phyloP scores from a whole-genome alignment of 2,329 filamentous ascomycete genomes.

The Botrytis porri region DNA sequence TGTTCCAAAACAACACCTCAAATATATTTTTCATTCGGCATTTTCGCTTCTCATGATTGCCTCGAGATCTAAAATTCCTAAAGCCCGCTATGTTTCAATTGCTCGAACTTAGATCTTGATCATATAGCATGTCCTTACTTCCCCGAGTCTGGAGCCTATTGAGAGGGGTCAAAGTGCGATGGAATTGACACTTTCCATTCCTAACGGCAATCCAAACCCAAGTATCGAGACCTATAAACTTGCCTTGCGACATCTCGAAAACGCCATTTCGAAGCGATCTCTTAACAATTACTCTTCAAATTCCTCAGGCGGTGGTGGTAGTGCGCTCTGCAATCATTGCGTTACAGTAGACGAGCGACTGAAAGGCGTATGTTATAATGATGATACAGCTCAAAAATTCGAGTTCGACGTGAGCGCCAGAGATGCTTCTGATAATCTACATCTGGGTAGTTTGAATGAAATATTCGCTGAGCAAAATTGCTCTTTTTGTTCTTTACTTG shows the following conservation, averaged over 20 bases:
- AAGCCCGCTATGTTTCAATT: neutral
- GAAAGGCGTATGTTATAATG: too few species aligned
- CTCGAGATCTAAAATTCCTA: neutral
- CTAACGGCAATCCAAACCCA: neutral
- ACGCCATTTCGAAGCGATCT: neutral
- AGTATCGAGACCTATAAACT: neutral
- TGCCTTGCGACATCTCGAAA: neutral
- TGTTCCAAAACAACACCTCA: neutral
- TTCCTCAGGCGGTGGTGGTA: neutral
- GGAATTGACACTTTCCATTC: neutral
- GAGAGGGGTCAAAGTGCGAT: neutral
- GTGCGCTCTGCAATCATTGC: neutral
- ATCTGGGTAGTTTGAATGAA: neutral
- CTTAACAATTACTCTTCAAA: too few species aligned
- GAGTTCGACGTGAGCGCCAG: neutral
- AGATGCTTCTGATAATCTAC: neutral
- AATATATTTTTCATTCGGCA: neutral
- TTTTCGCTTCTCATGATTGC: neutral
- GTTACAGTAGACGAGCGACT: neutral
- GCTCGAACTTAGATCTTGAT: neutral
- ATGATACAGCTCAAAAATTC: neutral
- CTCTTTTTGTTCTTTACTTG: neutral
- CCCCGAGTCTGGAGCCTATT: too few species aligned
- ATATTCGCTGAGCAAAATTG: neutral
- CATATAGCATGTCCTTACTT: neutral